phyloP scores from a whole-genome alignment of 164 flowering plant species.

The Annona cherimola region DNA sequence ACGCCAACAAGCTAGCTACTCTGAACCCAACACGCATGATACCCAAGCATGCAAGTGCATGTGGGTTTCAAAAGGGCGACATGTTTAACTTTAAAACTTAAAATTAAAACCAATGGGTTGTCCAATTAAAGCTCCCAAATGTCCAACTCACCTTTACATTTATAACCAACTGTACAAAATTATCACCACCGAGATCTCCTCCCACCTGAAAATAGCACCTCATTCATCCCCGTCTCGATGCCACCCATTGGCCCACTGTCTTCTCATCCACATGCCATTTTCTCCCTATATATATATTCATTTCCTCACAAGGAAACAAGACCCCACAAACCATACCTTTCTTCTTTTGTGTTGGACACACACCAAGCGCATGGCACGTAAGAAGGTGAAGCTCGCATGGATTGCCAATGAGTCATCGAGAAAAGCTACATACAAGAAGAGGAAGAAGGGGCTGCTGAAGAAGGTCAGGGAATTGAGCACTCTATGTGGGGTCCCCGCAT shows the following conservation, averaged over 20 bases:
- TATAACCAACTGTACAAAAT: background rate
- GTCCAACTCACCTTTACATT: background rate
- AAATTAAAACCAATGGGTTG: background rate
- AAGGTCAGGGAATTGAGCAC: constrained; percentile 62
- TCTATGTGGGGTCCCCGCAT: constrained; percentile 55
- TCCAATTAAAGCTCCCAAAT: background rate
- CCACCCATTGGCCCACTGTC: background rate
- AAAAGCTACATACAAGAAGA: constrained; percentile 59
- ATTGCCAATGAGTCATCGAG: constrained; percentile 49
- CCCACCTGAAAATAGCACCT: background rate
- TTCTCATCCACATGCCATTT: background rate
- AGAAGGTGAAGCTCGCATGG: constrained; percentile 60
- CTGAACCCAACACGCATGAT: no score
- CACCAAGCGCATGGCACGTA: constrained; percentile 40
- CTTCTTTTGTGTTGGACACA: background rate
- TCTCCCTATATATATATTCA: background rate
- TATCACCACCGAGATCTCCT: background rate
- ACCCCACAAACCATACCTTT: background rate
- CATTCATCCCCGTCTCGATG: background rate
- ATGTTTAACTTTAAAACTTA: background rate
- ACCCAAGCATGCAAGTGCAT: no score
- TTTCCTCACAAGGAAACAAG: background rate
- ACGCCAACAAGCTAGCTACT: no score
- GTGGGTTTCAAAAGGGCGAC: no score
- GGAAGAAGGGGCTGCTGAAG: constrained; percentile 58